Base-by-base conservation (phyloP, 2,329 filamentous ascomycete genomes). In the Alternaria novae-zelandiae region DNA sequence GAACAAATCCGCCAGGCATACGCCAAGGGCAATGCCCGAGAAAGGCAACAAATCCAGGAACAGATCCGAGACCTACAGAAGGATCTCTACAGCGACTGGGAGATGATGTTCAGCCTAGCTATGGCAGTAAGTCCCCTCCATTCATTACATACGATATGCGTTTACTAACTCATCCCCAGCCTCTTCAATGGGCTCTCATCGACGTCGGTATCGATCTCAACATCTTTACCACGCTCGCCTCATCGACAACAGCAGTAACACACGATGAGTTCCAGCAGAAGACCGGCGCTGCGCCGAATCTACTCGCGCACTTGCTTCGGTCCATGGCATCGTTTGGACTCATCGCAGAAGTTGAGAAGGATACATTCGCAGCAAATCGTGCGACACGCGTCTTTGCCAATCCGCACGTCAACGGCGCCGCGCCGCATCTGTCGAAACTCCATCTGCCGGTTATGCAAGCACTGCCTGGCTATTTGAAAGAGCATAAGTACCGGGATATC, bases 291-390 rank as follows among this genome's bases (percentile, higher is more conserved):
- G 68, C 77, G 5, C 73, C 71, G 5, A 63, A 57, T 23, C 69
- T 81, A 5, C 60, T 77, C 20, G 67, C 70, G 25, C 77, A 78
- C 43, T 63, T 81, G 12, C 62, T 81, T 7, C 74, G 79, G 32
- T 75, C 74, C 47, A 70, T 78, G 30, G 74, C 74, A 13, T 70
- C 79, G 2, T 76, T 75, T 54, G 72, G 73, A 12, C 51, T 76
- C 15, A 73, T 80, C 51, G 44, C 58, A 6, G 77, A 81, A 65
- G 68, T 70, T 0, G 64, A 45, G 5, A 66, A 71, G 30, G 70
- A 79, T 65, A 63, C 55, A 0, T 82, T 75, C 45, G 54, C 64
- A 2, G 70, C 77, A 23, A 80, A 74, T 58, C 67, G 71, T 21
- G 64, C 71, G 10, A 80, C 79, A 2, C 64, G 68, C 9, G 49